Percentiles rank a stretch among this genome's conserved stretches.
Evolutionary conservation across 2,329 filamentous ascomycete genomes (phyloP).

Genomic region (Cladosporium cucumerinum): DNA sequence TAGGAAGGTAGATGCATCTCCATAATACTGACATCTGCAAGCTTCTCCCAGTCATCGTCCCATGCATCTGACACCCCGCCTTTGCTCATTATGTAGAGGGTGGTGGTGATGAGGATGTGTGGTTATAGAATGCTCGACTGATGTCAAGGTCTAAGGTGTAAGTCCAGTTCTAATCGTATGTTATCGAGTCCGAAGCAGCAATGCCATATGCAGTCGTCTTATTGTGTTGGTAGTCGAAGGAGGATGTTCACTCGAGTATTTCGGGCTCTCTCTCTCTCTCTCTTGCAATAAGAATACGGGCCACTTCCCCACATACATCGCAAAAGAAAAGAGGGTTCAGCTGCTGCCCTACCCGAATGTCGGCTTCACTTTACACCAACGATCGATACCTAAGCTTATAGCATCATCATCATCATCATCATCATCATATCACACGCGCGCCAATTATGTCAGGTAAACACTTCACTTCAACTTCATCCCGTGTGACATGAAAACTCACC

Average conservation of each 20-base stretch:
- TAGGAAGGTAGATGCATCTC: neutral
- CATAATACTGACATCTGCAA: slow-evolving; percentile 56
- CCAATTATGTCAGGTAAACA: slow-evolving; percentile 14
- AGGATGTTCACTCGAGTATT: neutral
- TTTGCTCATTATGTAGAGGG: slow-evolving; percentile 39
- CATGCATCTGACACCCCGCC: slow-evolving; percentile 68
- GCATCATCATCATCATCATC: neutral
- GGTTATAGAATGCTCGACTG: neutral
- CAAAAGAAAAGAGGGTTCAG: neutral
- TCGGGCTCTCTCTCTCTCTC: no score
- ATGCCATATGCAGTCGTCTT: neutral
- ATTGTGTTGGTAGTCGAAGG: neutral
- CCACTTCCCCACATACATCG: slow-evolving; percentile 1
- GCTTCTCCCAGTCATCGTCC: slow-evolving; percentile 86
- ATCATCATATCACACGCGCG: neutral
- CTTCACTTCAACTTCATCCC: slow-evolving; percentile 20
- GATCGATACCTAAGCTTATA: neutral
- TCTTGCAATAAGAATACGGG: neutral
- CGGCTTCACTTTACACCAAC: slow-evolving; percentile 3
- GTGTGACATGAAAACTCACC: slow-evolving; percentile 49
- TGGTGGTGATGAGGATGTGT: neutral
- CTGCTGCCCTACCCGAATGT: neutral
- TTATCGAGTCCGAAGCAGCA: neutral
- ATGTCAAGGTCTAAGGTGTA: neutral
- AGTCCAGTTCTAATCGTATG: neutral